phyloP scores from a whole-genome alignment of 2,329 filamentous ascomycete genomes.

The Blumeriella jaapii region DNA sequence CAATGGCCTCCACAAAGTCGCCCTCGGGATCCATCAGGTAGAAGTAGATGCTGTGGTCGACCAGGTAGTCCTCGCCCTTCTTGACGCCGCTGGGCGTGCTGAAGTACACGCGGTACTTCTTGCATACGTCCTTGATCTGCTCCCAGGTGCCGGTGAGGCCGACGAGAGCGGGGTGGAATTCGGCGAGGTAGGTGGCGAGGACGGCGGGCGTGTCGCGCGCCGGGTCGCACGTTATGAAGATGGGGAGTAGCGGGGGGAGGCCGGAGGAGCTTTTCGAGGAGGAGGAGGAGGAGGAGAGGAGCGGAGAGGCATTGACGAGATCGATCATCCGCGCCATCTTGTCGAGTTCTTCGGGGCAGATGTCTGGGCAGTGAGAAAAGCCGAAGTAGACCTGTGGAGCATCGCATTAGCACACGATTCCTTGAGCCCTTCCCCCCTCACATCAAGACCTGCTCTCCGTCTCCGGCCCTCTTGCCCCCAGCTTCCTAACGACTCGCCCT shows the following conservation, averaged over 20 bases:
- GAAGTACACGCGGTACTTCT: constrained; percentile 94
- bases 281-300: constrained; percentile 24
- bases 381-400: constrained; percentile 77
- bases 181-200: constrained; percentile 71
- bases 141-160: constrained; percentile 91
- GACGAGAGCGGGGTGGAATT: constrained; percentile 80
- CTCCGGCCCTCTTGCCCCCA: no score
- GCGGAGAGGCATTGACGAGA: constrained; percentile 37
- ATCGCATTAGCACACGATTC: neutral
- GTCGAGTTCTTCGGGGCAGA: constrained; percentile 96
- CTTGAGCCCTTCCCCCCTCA: neutral
- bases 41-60: constrained; percentile 99
- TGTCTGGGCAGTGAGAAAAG: constrained; percentile 96
- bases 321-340: constrained; percentile 98
- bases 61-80: constrained; percentile 90
- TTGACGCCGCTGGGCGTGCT: constrained; percentile 81
- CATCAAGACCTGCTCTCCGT: neutral
- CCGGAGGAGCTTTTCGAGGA: constrained; percentile 37
- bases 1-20: constrained; percentile 95
- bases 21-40: constrained; percentile 98
- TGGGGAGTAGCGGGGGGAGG: constrained; percentile 48
- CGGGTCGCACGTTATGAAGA: constrained; percentile 95
- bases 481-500: neutral
- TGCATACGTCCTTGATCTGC: constrained; percentile 87
- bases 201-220: constrained; percentile 79